Conservation (phyloP, 306 rosid species). For the Malus sylvestris region DNA sequence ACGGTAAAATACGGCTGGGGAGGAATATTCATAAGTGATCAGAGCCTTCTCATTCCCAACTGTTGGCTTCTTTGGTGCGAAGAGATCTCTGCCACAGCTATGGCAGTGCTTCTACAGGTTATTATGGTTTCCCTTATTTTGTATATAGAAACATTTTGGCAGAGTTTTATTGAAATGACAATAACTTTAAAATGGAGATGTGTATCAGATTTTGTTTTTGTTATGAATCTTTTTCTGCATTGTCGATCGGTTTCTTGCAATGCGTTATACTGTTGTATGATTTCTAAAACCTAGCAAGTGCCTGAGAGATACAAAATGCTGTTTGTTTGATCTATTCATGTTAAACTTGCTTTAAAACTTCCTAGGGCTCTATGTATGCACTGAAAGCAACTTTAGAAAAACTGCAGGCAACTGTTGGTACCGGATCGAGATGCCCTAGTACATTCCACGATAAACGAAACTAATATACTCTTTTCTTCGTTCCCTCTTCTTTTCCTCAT, state of each 20-base stretch:
- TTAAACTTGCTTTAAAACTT: not conserved
- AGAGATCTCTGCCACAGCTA: no score
- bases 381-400: not conserved
- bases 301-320: no score
- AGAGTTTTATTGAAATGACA: not conserved
- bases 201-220: not conserved
- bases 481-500: no score
- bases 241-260: not conserved
- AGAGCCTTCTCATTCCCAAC: not conserved
- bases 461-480: no score
- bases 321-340: not conserved
- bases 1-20: not conserved
- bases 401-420: not conserved
- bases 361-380: not conserved
- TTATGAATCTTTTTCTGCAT: not conserved
- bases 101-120: not conserved
- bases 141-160: not conserved
- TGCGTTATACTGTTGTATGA: not conserved
- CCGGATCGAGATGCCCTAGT: not conserved
- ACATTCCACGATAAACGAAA: not conserved
- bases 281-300: no score
- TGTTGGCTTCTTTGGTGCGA: not conserved
- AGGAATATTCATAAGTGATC: not conserved
- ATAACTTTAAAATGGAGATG: not conserved
- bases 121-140: not conserved